Base-by-base conservation (phyloP, 1,284 basidiomycete species). In the Volvariella volvacea region DNA sequence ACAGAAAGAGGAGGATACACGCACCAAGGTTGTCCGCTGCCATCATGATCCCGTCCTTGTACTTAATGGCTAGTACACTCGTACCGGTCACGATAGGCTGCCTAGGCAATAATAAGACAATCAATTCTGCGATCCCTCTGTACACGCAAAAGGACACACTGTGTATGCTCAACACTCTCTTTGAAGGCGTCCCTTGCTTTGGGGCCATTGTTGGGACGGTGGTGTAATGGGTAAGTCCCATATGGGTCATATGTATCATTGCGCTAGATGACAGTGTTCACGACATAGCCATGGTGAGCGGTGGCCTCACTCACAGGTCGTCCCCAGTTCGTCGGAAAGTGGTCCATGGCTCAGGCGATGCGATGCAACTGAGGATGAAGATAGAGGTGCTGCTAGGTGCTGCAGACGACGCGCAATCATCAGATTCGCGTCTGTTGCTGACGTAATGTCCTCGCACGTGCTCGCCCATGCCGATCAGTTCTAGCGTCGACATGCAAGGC, bases 81-180 rank as follows among this genome's bases (percentile, higher is more conserved):
- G 95, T 96, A 54, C 95, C 96, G 0, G 95, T 99, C 12, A 98
- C 92, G 51, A 99, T 87, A 4, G 96, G 95, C 58, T 95, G 89
- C 58, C 90, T 92, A 51, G 22, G 22, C 20, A 20, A 28, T 28
- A 7, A 48, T n/a, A 31, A 32, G 46, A 16, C 17, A 36, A 9
- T 14, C 20, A 4, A 25, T n/a, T 21, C 2, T 25, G 10, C 8
- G 9, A 12, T 22, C n/a, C 3, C 10, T 20, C 12, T 47, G 31
- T 22, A 8, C 14, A 20, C 25, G 16, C 10, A 2, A 33, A 15
- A 2, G 15, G 10, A 67, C 81, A 41, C 45, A 88, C 85, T 88
- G 88, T 32, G 88, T 92, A 48, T 63, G 80, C 57, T 91, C 82
- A 0, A 89, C 75, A 30, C 80, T 74, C 4, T 76, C 76, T 4